phyloP scores from a whole-genome alignment of 225 moss, liverwort and hornwort species.

The Physcomitrellopsis africana region DNA sequence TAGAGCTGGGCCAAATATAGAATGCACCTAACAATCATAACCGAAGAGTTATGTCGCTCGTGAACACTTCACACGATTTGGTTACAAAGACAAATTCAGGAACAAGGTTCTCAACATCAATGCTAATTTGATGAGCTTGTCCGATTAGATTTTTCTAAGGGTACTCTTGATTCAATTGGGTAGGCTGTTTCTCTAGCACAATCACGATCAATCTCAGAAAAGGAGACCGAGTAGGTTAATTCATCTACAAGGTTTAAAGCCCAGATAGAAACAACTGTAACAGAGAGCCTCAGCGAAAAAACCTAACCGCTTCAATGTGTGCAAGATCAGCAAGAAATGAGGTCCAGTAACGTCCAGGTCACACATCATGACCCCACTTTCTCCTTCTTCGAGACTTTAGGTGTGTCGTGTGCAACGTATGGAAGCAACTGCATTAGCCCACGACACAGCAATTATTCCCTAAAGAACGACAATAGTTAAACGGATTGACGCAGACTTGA shows the following conservation, averaged over 20 bases:
- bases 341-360: background rate
- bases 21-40: slow-evolving; percentile 18
- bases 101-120: slow-evolving; percentile 5
- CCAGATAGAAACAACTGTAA: background rate
- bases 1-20: slow-evolving; percentile 5
- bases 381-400: slow-evolving; percentile 31
- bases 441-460: background rate
- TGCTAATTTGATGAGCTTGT: slow-evolving; percentile 9
- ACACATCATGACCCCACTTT: slow-evolving; percentile 32
- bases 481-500: background rate
- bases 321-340: background rate
- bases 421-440: slow-evolving; percentile 44
- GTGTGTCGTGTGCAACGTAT: slow-evolving; percentile 53
- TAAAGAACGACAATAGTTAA: background rate
- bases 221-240: background rate
- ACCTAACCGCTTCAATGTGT: background rate
- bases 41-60: background rate
- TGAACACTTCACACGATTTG: slow-evolving; percentile 20
- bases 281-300: too few relatives aligned
- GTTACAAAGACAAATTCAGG: slow-evolving; percentile 7
- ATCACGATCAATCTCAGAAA: background rate
- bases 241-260: background rate
- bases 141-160: background rate
- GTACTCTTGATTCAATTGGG: background rate
- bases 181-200: background rate